These are phyloP conservation scores for Kwoniella mangroviensis DNA, from an alignment of 768 basidiomycete species.

Conservation along the genomic window DNA sequence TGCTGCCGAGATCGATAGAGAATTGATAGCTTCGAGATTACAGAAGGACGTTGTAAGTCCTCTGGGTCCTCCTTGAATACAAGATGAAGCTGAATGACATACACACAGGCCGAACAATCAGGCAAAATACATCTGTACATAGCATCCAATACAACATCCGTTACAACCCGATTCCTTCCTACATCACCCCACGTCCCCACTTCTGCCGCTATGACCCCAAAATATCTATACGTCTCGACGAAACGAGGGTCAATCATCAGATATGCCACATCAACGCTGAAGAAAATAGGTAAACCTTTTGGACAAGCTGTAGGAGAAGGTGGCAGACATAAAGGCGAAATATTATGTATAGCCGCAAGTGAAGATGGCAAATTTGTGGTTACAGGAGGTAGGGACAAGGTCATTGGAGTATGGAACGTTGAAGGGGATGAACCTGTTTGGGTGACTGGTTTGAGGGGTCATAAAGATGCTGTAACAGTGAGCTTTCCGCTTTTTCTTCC, in stretches of 20 bases:
- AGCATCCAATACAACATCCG: slow-evolving; percentile 22
- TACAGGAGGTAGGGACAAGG: slow-evolving; percentile 82
- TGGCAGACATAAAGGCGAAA: slow-evolving; percentile 83
- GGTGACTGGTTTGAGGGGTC: slow-evolving; percentile 80
- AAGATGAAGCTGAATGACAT: too few species aligned
- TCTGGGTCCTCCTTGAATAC: background rate
- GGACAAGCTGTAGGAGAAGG: slow-evolving; percentile 63
- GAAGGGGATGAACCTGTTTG: slow-evolving; percentile 65
- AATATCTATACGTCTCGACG: slow-evolving; percentile 80
- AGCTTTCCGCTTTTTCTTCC: slow-evolving; percentile 56
- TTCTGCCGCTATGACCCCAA: slow-evolving; percentile 74
- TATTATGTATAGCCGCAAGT: slow-evolving; percentile 80
- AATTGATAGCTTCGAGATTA: slow-evolving; percentile 84
- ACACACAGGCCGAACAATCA: slow-evolving; percentile 52
- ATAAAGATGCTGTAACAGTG: slow-evolving; percentile 72
- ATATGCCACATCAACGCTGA: slow-evolving; percentile 49
- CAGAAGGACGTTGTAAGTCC: slow-evolving; percentile 82
- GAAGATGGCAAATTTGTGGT: slow-evolving; percentile 82
- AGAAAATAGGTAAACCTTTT: slow-evolving; percentile 46
- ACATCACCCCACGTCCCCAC: slow-evolving; percentile 66
- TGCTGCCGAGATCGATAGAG: slow-evolving; percentile 92
- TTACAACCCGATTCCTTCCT: slow-evolving; percentile 60
- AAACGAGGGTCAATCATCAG: slow-evolving; percentile 85
- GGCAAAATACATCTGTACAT: slow-evolving; percentile 49
- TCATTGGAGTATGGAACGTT: slow-evolving; percentile 83